Conservation (phyloP, 2,329 filamentous ascomycete species). For the Xylaria digitata region DNA sequence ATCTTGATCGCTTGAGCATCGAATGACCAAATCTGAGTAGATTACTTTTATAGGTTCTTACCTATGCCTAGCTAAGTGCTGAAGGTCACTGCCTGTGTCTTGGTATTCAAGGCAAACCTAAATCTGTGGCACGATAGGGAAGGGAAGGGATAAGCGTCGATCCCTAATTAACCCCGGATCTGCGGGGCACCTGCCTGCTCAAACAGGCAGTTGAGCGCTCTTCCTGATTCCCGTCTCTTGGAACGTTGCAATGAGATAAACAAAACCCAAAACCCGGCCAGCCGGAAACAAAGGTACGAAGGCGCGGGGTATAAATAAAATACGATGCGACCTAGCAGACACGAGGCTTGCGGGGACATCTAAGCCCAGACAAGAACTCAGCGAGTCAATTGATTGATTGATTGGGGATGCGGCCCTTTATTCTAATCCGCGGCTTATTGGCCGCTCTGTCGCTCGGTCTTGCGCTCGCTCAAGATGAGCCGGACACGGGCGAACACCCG, state of each 20-base stretch:
- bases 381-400: neutral
- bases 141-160: neutral
- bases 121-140: too few species aligned
- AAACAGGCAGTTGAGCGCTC: slow-evolving; percentile 24
- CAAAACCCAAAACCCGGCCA: neutral
- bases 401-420: slow-evolving; percentile 17
- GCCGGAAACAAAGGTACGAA: neutral
- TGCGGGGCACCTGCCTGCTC: neutral
- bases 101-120: too few species aligned
- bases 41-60: too few species aligned
- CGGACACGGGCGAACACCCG: slow-evolving; percentile 54
- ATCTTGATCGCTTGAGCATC: too few species aligned
- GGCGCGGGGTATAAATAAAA: slow-evolving; percentile 20
- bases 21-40: too few species aligned
- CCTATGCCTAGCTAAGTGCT: too few species aligned
- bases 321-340: neutral
- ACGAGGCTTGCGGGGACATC: too few species aligned
- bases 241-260: slow-evolving; percentile 19
- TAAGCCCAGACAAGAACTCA: too few species aligned
- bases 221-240: slow-evolving; percentile 9
- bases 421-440: slow-evolving; percentile 2
- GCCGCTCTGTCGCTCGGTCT: slow-evolving; percentile 5
- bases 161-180: neutral
- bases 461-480: slow-evolving; percentile 39
- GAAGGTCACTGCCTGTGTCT: too few species aligned